These are phyloP conservation scores for Spencermartinsiella ligniputridi DNA, from an alignment of 1,139 yeast genomes.

Conservation along the genomic window DNA sequence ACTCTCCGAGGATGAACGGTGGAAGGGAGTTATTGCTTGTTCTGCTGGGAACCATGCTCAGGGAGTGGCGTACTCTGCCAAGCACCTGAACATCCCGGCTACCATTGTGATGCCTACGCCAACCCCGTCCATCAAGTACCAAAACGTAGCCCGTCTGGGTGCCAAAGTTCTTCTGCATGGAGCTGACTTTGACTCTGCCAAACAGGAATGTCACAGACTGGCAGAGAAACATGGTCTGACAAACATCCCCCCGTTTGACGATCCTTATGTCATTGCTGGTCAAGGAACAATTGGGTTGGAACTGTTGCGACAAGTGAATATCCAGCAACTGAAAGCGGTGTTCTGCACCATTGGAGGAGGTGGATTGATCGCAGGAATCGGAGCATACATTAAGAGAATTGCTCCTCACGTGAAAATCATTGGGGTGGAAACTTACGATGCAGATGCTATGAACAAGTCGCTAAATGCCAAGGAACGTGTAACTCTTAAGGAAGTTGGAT, in stretches of 20 bases:
- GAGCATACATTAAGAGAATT: conserved; percentile 81
- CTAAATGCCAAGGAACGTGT: conserved; percentile 52
- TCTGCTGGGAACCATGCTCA: conserved; percentile 99
- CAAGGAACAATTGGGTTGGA: conserved; percentile 98
- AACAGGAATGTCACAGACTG: conserved; percentile 76
- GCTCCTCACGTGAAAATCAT: conserved; percentile 97
- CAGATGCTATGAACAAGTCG: conserved; percentile 85
- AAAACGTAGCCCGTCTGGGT: conserved; percentile 87
- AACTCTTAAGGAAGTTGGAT: conserved; percentile 68
- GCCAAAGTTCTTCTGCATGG: conserved; percentile 91
- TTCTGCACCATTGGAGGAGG: conserved; percentile 98
- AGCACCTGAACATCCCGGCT: conserved; percentile 78
- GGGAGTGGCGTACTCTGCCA: conserved; percentile 94
- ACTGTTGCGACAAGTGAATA: conserved; percentile 76
- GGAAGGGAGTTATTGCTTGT: conserved; percentile 93
- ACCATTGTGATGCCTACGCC: conserved; percentile 98
- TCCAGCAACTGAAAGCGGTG: conserved; percentile 75
- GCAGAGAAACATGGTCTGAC: conserved; percentile 67
- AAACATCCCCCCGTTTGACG: conserved; percentile 94
- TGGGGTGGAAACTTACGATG: conserved; percentile 95
- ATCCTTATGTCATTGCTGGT: conserved; percentile 98
- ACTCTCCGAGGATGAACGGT: conserved; percentile 58
- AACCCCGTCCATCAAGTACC: conserved; percentile 90
- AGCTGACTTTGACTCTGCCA: conserved; percentile 90
- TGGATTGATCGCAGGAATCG: conserved; percentile 89